Base-by-base conservation (phyloP, 768 basidiomycete species). In the Sutorius australiensis region DNA sequence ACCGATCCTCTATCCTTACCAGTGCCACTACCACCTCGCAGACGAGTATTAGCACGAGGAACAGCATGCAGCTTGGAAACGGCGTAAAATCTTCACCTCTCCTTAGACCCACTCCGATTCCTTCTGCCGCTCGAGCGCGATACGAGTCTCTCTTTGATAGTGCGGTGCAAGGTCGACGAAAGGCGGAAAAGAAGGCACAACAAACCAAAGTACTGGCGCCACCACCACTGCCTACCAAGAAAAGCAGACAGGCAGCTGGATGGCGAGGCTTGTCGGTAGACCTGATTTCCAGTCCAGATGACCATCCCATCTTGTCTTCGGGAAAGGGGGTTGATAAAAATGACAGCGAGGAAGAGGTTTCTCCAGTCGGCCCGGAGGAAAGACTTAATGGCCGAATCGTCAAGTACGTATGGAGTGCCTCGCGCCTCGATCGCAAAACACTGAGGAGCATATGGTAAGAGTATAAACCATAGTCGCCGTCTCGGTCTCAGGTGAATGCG, bases 241-340 rank as follows among this genome's bases (percentile, higher is more conserved):
- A 79, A 40, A 64, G 62, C 37, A 67, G 83, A 51, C 79, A 82
- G 51, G 83, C 86, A 1, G 81, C 80, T 3, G 89, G 89, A 3
- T 92, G 89, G 89, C 74, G 86, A 40, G 87, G 82, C 9, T 63
- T 86, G 37, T 86, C 86, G 1, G 80, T 88, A 28, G 87, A 89
- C 64, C 67, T 84, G 48, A 81, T 83, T 48, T 78, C 79, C 11
- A 74, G 70, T 51, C 67, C 71, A 3, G 76, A 75, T 32, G 74
- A 72, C 34, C 64, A 68, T 47, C 52, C 49, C 28, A 53, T 32
- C 46, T 24, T 50, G 45, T 45, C 62, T 42, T 24, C 43, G 47
- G 51, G 34, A 31, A 55, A 63, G 30, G 59, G 57, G 21, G 56
- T 7, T 3, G 53, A 47, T 21, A 54, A 58, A 27, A 61, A 36